A percentile compares a stretch with the other conserved stretches of the same genome.
Evolutionary conservation across 352 stramenopile genomes (phyloP).

Genomic region (Pythium guiyangense): DNA sequence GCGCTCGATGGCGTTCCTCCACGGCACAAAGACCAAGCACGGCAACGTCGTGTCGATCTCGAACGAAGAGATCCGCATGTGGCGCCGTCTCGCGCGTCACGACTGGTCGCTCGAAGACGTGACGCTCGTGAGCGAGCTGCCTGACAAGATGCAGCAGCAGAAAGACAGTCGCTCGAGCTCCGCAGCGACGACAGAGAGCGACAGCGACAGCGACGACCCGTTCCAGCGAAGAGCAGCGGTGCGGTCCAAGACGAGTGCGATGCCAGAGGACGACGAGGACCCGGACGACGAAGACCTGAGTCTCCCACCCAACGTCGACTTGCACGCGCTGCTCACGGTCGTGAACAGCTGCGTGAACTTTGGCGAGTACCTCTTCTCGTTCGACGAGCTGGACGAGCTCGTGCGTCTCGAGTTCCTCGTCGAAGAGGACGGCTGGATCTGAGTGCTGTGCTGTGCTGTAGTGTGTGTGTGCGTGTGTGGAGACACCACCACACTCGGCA

Average conservation of each 20-base stretch:
- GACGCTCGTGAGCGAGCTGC: constrained; percentile 19
- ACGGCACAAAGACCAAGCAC: constrained; percentile 60
- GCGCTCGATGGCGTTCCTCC: constrained; percentile 64
- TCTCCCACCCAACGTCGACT: constrained; percentile 16
- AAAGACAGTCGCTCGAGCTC: constrained; percentile 52
- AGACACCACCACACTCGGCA: no score
- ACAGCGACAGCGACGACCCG: constrained; percentile 53
- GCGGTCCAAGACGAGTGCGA: constrained; percentile 18
- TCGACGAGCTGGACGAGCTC: constrained; percentile 54
- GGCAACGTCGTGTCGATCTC: constrained; percentile 70
- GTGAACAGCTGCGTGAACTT: constrained; percentile 34
- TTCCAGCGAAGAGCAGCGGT: constrained; percentile 13
- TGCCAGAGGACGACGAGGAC: constrained; percentile 13
- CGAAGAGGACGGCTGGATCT: constrained; percentile 82
- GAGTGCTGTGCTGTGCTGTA: no score
- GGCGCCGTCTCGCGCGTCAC: constrained; percentile 64
- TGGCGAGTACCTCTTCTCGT: constrained; percentile 41
- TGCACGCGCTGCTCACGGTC: constrained; percentile 22
- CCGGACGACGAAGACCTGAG: constrained; percentile 21
- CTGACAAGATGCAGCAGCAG: constrained; percentile 5
- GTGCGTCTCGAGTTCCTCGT: constrained; percentile 76
- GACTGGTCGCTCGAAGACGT: constrained; percentile 62
- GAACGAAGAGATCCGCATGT: constrained; percentile 82
- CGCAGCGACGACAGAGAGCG: constrained; percentile 42
- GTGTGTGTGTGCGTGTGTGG: not conserved